A percentile compares a stretch with the other conserved stretches of the same genome.
Conservation (phyloP, 352 stramenopile species). For the Globisporangium mamillatum region DNA sequence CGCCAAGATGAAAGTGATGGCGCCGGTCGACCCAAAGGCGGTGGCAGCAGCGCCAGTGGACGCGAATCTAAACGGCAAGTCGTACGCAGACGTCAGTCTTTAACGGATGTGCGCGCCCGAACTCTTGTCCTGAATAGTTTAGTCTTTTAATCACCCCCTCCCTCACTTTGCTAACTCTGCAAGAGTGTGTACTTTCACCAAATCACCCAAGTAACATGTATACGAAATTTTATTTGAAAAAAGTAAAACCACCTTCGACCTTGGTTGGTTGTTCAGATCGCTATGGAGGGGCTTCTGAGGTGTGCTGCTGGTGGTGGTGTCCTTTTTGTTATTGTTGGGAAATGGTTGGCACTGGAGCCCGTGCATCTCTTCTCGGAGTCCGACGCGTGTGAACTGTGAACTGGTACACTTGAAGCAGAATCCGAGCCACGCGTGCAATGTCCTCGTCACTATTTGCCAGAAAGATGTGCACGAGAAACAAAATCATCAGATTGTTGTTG, state of each 20-base stretch:
- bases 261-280: background rate
- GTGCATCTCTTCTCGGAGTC: background rate
- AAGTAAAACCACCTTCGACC: background rate
- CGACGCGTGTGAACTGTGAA: background rate
- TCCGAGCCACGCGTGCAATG: constrained; percentile 25
- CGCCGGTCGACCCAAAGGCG: constrained; percentile 14
- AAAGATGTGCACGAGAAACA: background rate
- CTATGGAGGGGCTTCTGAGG: background rate
- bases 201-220: constrained; percentile 3
- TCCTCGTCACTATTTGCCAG: constrained; percentile 38
- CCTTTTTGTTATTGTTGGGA: background rate
- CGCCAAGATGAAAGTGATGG: constrained; percentile 27
- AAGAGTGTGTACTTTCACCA: background rate
- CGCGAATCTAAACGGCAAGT: constrained; percentile 19
- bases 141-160: background rate
- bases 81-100: constrained; percentile 58
- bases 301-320: background rate
- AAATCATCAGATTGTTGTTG: background rate
- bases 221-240: constrained; percentile 6
- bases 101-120: constrained; percentile 13
- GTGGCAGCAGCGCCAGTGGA: constrained; percentile 19
- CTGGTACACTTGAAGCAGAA: constrained; percentile 23
- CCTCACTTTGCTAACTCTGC: background rate
- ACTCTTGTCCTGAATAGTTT: constrained; percentile 4
- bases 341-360: background rate